Evolutionary conservation across 148 eudicot species (phyloP).

Genomic region (Nyssa sinensis): DNA sequence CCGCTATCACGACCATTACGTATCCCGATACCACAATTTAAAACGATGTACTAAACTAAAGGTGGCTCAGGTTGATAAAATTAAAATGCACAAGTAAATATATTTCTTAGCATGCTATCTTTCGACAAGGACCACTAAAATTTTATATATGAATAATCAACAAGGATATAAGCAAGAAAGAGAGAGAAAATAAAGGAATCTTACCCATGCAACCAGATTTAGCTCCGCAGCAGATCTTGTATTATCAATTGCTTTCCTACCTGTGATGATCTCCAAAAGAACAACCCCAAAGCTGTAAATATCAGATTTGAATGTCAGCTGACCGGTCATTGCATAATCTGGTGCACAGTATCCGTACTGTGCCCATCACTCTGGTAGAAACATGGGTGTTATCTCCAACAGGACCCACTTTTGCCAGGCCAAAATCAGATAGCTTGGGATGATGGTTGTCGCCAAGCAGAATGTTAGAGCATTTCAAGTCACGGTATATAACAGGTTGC

Average conservation of each 20-base stretch:
- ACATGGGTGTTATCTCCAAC: conserved; percentile 76
- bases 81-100: not conserved
- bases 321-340: conserved; percentile 91
- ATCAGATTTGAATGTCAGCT: conserved; percentile 79
- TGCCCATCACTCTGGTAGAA: conserved; percentile 90
- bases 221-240: conserved; percentile 41
- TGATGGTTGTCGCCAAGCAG: conserved; percentile 67
- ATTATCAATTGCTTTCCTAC: conserved; percentile 65
- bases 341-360: conserved; percentile 90
- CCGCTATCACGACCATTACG: too few relatives aligned
- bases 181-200: conserved; percentile 16
- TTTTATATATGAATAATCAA: not conserved
- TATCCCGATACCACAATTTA: too few relatives aligned
- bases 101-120: conserved; percentile 7
- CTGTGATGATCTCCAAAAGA: conserved; percentile 76
- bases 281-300: conserved; percentile 87
- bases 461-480: conserved; percentile 83
- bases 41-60: too few relatives aligned
- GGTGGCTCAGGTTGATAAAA: too few relatives aligned
- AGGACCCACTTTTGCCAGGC: conserved; percentile 85
- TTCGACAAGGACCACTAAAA: not conserved
- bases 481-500: conserved; percentile 83
- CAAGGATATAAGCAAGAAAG: conserved; percentile 5
- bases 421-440: conserved; percentile 82
- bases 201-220: conserved; percentile 82